Conservation (phyloP, 371 early-diverging fungal genomes). For the Mortierella sp. region DNA sequence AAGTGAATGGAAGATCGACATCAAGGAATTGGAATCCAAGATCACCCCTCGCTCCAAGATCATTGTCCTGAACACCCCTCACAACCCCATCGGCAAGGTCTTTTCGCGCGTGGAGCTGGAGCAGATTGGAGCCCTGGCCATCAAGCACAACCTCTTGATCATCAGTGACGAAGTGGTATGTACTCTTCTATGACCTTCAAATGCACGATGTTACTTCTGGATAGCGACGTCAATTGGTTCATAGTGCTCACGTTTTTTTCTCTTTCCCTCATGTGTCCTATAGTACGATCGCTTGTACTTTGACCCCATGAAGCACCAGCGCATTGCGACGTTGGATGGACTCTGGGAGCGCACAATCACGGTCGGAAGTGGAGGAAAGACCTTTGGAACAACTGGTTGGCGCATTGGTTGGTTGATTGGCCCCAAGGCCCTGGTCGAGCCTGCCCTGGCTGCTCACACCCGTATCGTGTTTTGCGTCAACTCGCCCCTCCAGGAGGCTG, state of each 20-base stretch:
- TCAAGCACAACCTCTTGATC: slow-evolving; percentile 87
- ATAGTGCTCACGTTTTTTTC: not conserved
- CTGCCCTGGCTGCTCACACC: slow-evolving; percentile 90
- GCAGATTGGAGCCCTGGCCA: slow-evolving; percentile 85
- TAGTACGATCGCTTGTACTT: slow-evolving; percentile 93
- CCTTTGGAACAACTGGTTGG: slow-evolving; percentile 98
- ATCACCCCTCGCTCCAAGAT: slow-evolving; percentile 88
- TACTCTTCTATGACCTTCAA: not conserved
- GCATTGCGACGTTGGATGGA: slow-evolving; percentile 85
- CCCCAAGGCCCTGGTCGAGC: slow-evolving; percentile 78
- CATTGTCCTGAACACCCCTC: slow-evolving; percentile 95
- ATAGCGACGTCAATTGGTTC: not conserved
- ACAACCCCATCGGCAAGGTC: slow-evolving; percentile 95
- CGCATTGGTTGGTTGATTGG: slow-evolving; percentile 96
- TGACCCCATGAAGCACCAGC: slow-evolving; percentile 74
- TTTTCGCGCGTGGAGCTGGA: slow-evolving; percentile 86
- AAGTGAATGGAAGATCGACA: slow-evolving; percentile 89
- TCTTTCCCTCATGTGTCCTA: not conserved
- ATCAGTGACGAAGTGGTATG: slow-evolving; percentile 93
- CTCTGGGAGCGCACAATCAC: slow-evolving; percentile 95
- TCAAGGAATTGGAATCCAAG: slow-evolving; percentile 83
- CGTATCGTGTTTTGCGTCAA: slow-evolving; percentile 91
- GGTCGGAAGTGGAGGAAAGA: slow-evolving; percentile 94
- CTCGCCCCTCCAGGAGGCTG: slow-evolving; percentile 94
- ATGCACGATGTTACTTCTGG: too few species aligned